A percentile compares a stretch with the other conserved stretches of the same genome.
Conservation (phyloP, 495 filamentous ascomycete genomes). For the Aspergillus saccharolyticus region DNA sequence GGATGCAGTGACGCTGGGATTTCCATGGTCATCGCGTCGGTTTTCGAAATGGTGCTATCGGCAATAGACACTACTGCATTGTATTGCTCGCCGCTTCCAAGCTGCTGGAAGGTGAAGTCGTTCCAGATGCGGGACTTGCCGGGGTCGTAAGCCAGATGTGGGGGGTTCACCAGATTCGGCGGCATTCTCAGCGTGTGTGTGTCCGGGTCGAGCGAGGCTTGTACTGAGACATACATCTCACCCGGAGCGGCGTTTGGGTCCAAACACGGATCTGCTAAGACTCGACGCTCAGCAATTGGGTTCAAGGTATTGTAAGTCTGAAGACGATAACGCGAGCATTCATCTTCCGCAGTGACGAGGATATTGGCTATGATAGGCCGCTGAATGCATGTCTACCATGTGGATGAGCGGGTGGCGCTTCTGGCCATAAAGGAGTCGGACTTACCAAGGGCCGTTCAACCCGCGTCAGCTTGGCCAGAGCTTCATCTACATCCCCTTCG, state of each 20-base stretch:
- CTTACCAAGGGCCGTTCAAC: constrained; percentile 51
- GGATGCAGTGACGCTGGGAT: constrained; percentile 11
- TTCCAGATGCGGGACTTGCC: constrained; percentile 21
- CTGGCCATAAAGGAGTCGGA: neutral
- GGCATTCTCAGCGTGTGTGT: constrained; percentile 7
- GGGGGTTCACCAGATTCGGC: constrained; percentile 11
- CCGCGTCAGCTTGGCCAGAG: constrained; percentile 58
- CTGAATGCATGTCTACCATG: constrained; percentile 9
- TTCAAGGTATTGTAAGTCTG: constrained; percentile 16
- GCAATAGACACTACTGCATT: constrained; percentile 7
- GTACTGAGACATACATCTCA: constrained; percentile 20
- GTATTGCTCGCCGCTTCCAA: constrained; percentile 18
- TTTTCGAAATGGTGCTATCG: constrained; percentile 3
- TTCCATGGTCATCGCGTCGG: neutral
- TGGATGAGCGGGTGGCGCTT: neutral
- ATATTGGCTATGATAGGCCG: constrained; percentile 13
- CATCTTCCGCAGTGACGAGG: neutral
- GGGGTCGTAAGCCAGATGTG: constrained; percentile 7
- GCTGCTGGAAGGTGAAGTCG: constrained; percentile 20
- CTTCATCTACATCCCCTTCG: constrained; percentile 58
- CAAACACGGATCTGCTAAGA: constrained; percentile 15
- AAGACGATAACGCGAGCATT: constrained; percentile 5
- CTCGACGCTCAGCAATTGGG: constrained; percentile 13
- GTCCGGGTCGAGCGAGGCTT: constrained; percentile 13
- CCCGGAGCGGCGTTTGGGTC: neutral